Percentiles rank a stretch among this genome's conserved stretches.
phyloP scores from a whole-genome alignment of 345 rosid species.

The Euphorbia pulcherrima region DNA sequence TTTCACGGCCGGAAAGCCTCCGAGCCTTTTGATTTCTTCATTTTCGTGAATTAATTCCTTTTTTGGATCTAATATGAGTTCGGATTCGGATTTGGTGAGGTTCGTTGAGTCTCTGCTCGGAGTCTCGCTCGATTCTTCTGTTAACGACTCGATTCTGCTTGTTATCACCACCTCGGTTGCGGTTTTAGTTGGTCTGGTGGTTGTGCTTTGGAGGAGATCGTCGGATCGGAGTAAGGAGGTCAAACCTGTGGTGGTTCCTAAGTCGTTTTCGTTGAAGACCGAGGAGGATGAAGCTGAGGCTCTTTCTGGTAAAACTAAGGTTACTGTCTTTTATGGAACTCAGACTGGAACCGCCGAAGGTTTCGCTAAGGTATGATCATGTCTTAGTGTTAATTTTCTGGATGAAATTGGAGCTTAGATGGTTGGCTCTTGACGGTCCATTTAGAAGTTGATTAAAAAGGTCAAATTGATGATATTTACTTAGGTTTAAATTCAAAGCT shows the following conservation, averaged over 20 bases:
- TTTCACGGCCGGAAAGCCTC: neutral
- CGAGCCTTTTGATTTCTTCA: neutral
- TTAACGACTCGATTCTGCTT: constrained; percentile 47
- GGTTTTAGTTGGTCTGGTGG: constrained; percentile 40
- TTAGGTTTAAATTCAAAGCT: neutral
- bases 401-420: neutral
- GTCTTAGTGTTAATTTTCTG: neutral
- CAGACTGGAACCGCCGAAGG: constrained; percentile 99
- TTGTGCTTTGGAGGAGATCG: constrained; percentile 55
- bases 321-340: constrained; percentile 83
- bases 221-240: constrained; percentile 43
- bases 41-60: neutral
- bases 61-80: constrained; percentile 7
- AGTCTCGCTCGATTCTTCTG: constrained; percentile 33
- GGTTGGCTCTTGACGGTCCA: neutral
- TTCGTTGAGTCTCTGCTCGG: constrained; percentile 43
- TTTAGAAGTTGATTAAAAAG: neutral
- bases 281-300: constrained; percentile 24
- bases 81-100: constrained; percentile 41
- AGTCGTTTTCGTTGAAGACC: constrained; percentile 35
- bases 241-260: constrained; percentile 48
- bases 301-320: constrained; percentile 51
- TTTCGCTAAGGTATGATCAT: constrained; percentile 66
- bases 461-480: neutral
- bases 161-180: constrained; percentile 59